Percentiles rank a stretch among this genome's conserved stretches.
These are phyloP conservation scores for Lactifluus echinatus DNA, from an alignment of 768 basidiomycete genomes.

Conservation along the genomic window DNA sequence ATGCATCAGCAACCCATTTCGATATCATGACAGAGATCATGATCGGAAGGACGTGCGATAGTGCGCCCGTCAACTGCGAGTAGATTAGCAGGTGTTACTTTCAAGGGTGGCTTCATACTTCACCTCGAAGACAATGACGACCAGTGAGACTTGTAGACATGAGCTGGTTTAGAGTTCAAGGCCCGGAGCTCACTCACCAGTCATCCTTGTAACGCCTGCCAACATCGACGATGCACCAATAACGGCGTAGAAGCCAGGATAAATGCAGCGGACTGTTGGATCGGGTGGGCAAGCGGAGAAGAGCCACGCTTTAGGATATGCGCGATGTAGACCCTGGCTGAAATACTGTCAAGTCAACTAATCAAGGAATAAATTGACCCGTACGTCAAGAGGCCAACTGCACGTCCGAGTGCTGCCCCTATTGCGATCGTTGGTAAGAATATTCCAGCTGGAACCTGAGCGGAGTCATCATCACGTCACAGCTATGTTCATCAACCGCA, in stretches of 20 bases:
- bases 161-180: not conserved
- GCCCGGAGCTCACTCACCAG: conserved; percentile 37
- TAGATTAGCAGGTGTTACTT: not conserved
- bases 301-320: conserved; percentile 60
- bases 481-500: conserved; percentile 21
- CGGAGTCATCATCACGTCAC: not conserved
- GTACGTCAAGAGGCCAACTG: conserved; percentile 58
- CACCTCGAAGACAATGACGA: conserved; percentile 71
- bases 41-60: conserved; percentile 75
- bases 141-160: conserved; percentile 48
- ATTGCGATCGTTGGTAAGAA: conserved; percentile 71
- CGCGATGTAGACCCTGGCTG: conserved; percentile 58
- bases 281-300: conserved; percentile 69
- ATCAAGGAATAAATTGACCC: conserved; percentile 19
- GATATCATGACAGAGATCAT: conserved; percentile 74
- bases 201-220: conserved; percentile 71
- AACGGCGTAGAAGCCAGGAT: conserved; percentile 70
- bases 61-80: conserved; percentile 61
- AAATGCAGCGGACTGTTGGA: conserved; percentile 56
- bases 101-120: conserved; percentile 1
- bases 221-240: conserved; percentile 71
- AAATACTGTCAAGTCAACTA: not conserved
- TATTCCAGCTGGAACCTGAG: conserved; percentile 67
- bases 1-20: conserved; percentile 70
- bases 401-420: conserved; percentile 64